Evolutionary conservation across 1,284 basidiomycete genomes (phyloP).

Genomic region (Leccinum cinnamomeum): DNA sequence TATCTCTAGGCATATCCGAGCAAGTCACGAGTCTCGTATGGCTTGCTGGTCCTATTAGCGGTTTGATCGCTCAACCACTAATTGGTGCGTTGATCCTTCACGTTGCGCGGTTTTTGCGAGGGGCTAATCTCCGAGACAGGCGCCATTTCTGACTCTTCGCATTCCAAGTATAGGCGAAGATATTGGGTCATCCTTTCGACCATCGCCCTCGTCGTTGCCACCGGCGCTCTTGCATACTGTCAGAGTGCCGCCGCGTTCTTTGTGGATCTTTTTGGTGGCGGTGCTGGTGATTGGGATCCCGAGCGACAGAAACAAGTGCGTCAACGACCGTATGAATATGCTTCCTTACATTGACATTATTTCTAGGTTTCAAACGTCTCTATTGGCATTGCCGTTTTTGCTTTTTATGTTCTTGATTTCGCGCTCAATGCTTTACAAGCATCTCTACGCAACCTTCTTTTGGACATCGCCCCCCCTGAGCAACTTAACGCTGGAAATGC

Average conservation of each 20-base stretch:
- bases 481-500: conserved; percentile 93
- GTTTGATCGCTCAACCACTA: conserved; percentile 91
- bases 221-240: conserved; percentile 84
- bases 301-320: conserved; percentile 60
- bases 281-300: conserved; percentile 90
- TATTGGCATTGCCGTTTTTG: conserved; percentile 84
- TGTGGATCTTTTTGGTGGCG: conserved; percentile 76
- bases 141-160: conserved; percentile 91
- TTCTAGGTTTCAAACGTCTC: conserved; percentile 65
- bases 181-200: conserved; percentile 90
- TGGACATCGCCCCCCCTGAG: conserved; percentile 85
- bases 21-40: conserved; percentile 93
- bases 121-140: conserved; percentile 48
- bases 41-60: conserved; percentile 95
- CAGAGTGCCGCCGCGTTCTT: conserved; percentile 70
- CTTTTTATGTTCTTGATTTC: conserved; percentile 94
- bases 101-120: conserved; percentile 16
- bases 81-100: conserved; percentile 60
- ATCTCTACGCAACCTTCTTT: conserved; percentile 85
- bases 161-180: conserved; percentile 83
- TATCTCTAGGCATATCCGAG: conserved; percentile 87
- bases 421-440: conserved; percentile 94
- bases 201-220: conserved; percentile 67
- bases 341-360: conserved; percentile 1
- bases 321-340: background rate